These are phyloP conservation scores for Calonectria pseudoreteaudii DNA, from an alignment of 2,329 filamentous ascomycete genomes.

Conservation along the genomic window DNA sequence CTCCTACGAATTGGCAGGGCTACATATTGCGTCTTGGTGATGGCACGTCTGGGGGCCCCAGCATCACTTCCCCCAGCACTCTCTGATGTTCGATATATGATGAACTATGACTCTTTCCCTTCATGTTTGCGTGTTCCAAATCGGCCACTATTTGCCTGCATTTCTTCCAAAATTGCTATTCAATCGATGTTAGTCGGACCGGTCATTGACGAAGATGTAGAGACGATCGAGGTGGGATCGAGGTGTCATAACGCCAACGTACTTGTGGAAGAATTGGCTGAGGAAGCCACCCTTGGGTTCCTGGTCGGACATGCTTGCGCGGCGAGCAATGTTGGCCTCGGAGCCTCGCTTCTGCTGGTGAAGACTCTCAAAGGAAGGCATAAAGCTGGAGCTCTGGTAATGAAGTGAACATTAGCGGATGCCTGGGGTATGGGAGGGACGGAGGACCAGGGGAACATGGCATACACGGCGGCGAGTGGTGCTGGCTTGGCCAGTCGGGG, in stretches of 20 bases:
- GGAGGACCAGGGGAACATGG: neutral
- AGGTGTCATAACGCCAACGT: constrained; percentile 36
- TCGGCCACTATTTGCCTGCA: constrained; percentile 40
- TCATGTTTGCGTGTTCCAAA: constrained; percentile 17
- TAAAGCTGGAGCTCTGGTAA: constrained; percentile 58
- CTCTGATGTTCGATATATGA: neutral
- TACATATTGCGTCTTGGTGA: constrained; percentile 9
- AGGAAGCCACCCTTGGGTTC: constrained; percentile 61
- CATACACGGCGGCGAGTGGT: constrained; percentile 47
- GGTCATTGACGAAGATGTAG: neutral
- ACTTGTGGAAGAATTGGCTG: constrained; percentile 70
- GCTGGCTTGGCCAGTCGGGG: constrained; percentile 33
- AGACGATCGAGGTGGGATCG: neutral
- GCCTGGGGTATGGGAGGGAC: neutral
- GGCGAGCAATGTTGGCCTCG: constrained; percentile 59
- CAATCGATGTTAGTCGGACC: neutral
- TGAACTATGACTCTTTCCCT: constrained; percentile 3
- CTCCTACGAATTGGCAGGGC: constrained; percentile 24
- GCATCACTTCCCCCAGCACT: neutral
- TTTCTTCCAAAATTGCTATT: constrained; percentile 50
- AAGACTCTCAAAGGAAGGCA: constrained; percentile 63
- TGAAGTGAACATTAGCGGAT: neutral
- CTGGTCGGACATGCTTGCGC: constrained; percentile 68
- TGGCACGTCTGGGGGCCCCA: constrained; percentile 9
- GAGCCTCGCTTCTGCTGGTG: constrained; percentile 62